Base-by-base conservation (phyloP, 441 rosid species). In the Hura crepitans region DNA sequence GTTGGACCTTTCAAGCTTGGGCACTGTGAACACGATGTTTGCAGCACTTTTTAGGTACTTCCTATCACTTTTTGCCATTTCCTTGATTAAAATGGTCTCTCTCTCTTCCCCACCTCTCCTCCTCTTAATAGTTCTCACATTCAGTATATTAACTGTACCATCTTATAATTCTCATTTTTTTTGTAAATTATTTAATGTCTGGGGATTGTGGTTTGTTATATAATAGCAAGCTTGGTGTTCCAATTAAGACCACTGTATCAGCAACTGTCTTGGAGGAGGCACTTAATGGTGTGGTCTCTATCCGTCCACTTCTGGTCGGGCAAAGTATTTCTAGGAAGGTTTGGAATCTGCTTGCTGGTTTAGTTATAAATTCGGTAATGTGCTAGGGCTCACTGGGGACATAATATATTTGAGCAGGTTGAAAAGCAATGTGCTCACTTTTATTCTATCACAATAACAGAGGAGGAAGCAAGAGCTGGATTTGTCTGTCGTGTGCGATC, bases 371-470 rank as follows among this genome's bases (percentile, higher is more conserved):
- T 73, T 55, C 30, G 71, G 72, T 28, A 13, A 43, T 27, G 27
- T 66, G 55, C 62, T 54, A 31, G 53, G 70, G 63, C 74, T 72
- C 75, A 76, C 74, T 63, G 59, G 42, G 51, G 23, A 49, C 67
- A 66, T 79, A 66, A 72, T 72, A 45, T 71, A 61, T 76, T 63
- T 75, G 69, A 80, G 65, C 88, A 94, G 99, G 97, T 94, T 80
- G 99, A 94, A 68, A 94, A 85, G 85, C 99, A 94, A 81, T 81
- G 97, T 81, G 97, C 97, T 77, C 97, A 92, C 85, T 94, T 92
- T 79, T 94, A 89, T 84, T 90, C 96, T 74, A 86, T 94, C 80
- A 77, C 79, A 62, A 82, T 94, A 78, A 85, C 94, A 68, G 93
- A 92, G 82, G 97, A 94, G 83, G 97, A 90, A 77, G 97, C 90